Conservation (phyloP, 2,329 filamentous ascomycete genomes). For the Didymellaceae sp. region DNA sequence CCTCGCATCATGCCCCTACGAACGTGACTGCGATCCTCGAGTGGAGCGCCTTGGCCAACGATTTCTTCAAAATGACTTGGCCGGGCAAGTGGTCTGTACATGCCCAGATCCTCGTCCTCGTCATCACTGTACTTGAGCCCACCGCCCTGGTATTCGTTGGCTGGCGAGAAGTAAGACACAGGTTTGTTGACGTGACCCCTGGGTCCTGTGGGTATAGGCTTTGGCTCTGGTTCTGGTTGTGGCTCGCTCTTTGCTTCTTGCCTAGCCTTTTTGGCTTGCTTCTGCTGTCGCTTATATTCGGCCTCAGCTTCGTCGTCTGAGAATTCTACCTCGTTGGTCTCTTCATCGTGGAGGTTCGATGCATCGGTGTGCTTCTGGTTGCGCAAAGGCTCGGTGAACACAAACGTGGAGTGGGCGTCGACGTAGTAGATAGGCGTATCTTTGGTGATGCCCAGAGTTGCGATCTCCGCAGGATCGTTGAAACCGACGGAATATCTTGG, state of each 20-base stretch:
- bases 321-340: slow-evolving; percentile 91
- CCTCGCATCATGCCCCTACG: slow-evolving; percentile 43
- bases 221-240: slow-evolving; percentile 20
- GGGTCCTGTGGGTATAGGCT: slow-evolving; percentile 31
- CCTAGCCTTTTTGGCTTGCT: slow-evolving; percentile 64
- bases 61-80: slow-evolving; percentile 56
- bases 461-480: slow-evolving; percentile 70
- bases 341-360: slow-evolving; percentile 93
- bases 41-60: slow-evolving; percentile 50
- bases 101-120: slow-evolving; percentile 52
- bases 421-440: slow-evolving; percentile 82
- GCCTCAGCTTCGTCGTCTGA: slow-evolving; percentile 96
- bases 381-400: slow-evolving; percentile 84
- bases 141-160: slow-evolving; percentile 41
- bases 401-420: slow-evolving; percentile 76
- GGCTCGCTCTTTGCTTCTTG: slow-evolving; percentile 38
- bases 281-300: slow-evolving; percentile 67
- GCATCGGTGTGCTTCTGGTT: slow-evolving; percentile 88
- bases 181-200: slow-evolving; percentile 28
- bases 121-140: slow-evolving; percentile 54
- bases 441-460: slow-evolving; percentile 68
- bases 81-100: slow-evolving; percentile 56
- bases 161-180: slow-evolving; percentile 23
- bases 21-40: slow-evolving; percentile 47
- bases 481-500: slow-evolving; percentile 87